These are phyloP conservation scores for Xylaria acuta DNA, from an alignment of 495 filamentous ascomycete species.

Conservation along the genomic window DNA sequence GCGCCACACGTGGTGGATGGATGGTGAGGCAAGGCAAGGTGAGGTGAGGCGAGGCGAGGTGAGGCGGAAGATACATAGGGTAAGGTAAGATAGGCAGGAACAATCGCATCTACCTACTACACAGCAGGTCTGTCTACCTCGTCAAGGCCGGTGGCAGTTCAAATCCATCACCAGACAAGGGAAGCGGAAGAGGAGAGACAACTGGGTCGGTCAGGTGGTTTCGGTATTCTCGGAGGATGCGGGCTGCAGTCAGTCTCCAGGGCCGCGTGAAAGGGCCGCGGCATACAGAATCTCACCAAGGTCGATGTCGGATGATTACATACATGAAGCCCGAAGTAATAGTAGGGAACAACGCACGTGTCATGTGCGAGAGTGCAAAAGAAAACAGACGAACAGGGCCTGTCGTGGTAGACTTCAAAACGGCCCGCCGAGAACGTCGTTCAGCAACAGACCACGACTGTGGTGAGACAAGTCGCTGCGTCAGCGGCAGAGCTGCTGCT, in stretches of 20 bases:
- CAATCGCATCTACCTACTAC: neutral
- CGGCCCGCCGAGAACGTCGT: neutral
- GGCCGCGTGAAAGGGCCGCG: conserved; percentile 1
- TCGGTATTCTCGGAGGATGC: conserved; percentile 1
- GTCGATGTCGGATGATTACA: conserved; percentile 1
- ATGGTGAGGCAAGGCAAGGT: neutral
- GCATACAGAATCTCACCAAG: neutral
- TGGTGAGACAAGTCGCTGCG: conserved; percentile 16
- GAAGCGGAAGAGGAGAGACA: neutral
- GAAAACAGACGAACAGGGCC: neutral
- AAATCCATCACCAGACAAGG: neutral
- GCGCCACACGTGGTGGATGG: neutral
- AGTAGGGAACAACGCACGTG: conserved; percentile 2
- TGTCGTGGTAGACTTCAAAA: neutral
- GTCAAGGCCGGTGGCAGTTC: neutral
- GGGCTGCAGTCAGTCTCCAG: neutral
- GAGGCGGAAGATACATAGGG: neutral
- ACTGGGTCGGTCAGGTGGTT: neutral
- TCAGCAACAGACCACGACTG: neutral
- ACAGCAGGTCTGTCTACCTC: neutral
- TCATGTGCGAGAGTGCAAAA: neutral
- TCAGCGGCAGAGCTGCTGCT: neutral
- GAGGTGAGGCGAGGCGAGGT: neutral
- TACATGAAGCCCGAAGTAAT: conserved; percentile 10
- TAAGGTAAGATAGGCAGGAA: neutral